Conservation (phyloP, 2,329 filamentous ascomycete species). For the Aphanocladium album region DNA sequence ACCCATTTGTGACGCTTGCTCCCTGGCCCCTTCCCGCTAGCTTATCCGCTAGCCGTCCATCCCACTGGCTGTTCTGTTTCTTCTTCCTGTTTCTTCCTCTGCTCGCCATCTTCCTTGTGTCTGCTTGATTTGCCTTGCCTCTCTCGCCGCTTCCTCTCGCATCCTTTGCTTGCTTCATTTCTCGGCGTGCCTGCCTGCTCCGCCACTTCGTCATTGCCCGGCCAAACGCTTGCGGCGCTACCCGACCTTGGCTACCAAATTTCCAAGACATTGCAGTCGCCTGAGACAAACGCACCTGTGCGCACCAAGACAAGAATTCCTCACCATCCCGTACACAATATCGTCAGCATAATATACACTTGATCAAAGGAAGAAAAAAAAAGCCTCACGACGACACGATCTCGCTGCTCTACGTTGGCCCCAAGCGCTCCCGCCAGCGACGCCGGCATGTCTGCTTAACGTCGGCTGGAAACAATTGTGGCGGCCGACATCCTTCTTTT, state of each 20-base stretch:
- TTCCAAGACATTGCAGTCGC: slow-evolving; percentile 6
- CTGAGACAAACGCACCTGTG: slow-evolving; percentile 8
- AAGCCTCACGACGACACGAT: background rate
- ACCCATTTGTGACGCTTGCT: background rate
- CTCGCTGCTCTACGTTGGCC: background rate
- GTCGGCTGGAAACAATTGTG: background rate
- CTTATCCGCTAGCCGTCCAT: background rate
- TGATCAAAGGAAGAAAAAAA: background rate
- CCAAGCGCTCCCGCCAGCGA: background rate
- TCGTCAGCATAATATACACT: slow-evolving; percentile 7
- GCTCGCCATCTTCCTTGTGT: background rate
- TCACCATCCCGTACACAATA: slow-evolving; percentile 5
- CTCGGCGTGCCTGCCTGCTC: background rate
- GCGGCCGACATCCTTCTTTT: background rate
- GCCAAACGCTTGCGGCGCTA: background rate
- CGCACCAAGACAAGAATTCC: slow-evolving; percentile 1
- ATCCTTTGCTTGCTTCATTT: background rate
- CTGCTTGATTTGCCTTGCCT: background rate
- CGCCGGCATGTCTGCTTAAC: slow-evolving; percentile 6
- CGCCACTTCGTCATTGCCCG: background rate
- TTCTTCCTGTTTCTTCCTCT: background rate
- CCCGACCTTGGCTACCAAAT: background rate
- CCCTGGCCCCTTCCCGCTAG: background rate
- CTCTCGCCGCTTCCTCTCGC: background rate
- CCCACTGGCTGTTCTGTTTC: background rate